Evolutionary conservation across 1,284 basidiomycete species (phyloP).

Genomic region (Marasmius tenuissimus): DNA sequence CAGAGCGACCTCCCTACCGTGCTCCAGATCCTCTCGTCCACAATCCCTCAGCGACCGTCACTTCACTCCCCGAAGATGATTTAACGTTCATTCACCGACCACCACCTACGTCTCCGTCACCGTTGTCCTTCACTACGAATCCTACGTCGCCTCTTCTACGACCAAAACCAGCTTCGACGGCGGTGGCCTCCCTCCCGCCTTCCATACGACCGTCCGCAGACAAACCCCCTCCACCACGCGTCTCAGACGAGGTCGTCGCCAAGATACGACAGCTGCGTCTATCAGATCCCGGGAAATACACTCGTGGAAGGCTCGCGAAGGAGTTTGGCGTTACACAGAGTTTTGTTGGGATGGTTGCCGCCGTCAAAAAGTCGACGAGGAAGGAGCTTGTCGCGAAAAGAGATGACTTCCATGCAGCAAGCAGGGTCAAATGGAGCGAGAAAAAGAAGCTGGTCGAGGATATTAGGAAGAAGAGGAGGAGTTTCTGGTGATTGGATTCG

Average conservation of each 20-base stretch:
- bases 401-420: conserved; percentile 38
- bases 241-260: conserved; percentile 53
- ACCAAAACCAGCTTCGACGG: conserved; percentile 27
- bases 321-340: conserved; percentile 57
- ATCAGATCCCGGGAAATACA: conserved; percentile 50
- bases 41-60: conserved; percentile 56
- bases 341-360: conserved; percentile 58
- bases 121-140: conserved; percentile 63
- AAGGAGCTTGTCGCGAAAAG: conserved; percentile 36
- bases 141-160: conserved; percentile 69
- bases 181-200: conserved; percentile 37
- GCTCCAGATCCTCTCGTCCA: conserved; percentile 64
- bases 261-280: conserved; percentile 57
- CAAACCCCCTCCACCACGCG: conserved; percentile 32
- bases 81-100: conserved; percentile 79
- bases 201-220: conserved; percentile 42
- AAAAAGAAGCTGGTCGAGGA: conserved; percentile 50
- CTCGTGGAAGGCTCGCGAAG: conserved; percentile 50
- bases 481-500: conserved; percentile 49
- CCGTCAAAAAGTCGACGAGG: conserved; percentile 47
- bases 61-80: conserved; percentile 52
- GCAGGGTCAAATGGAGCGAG: conserved; percentile 59
- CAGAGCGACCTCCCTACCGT: conserved; percentile 58
- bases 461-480: conserved; percentile 55
- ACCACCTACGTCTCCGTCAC: conserved; percentile 69